A percentile compares a stretch with the other conserved stretches of the same genome.
These are phyloP conservation scores for Astragalus membranaceus DNA, from an alignment of 306 rosid genomes.

Conservation along the genomic window DNA sequence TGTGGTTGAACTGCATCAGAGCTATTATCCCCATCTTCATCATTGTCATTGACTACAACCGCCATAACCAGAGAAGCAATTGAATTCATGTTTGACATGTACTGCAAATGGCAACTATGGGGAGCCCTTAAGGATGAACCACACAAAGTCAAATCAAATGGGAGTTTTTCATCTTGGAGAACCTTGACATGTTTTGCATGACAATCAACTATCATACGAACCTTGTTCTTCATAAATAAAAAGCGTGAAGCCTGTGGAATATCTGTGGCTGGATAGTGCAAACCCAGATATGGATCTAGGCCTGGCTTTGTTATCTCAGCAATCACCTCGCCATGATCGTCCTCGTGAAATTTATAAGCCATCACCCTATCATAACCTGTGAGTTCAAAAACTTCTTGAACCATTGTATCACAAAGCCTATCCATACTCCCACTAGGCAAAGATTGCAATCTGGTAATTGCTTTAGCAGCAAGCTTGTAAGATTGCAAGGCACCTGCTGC, in stretches of 20 bases:
- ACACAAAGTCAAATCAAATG: conserved; percentile 69
- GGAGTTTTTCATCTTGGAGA: conserved; percentile 76
- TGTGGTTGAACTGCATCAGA: conserved; percentile 57
- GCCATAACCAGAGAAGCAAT: conserved; percentile 95
- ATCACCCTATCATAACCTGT: conserved; percentile 98
- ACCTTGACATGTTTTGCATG: conserved; percentile 69
- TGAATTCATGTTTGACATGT: conserved; percentile 85
- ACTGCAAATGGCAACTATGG: conserved; percentile 79
- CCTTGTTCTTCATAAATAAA: conserved; percentile 83
- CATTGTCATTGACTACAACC: conserved; percentile 81
- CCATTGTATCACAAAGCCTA: conserved; percentile 91
- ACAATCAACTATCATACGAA: conserved; percentile 95
- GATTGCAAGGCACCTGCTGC: conserved; percentile 94
- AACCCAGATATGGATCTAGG: conserved; percentile 78
- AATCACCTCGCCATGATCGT: conserved; percentile 92
- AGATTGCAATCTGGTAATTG: conserved; percentile 77
- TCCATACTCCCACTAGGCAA: conserved; percentile 90
- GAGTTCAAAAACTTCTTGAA: conserved; percentile 90
- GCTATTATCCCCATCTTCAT: conserved; percentile 54
- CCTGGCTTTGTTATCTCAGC: conserved; percentile 79
- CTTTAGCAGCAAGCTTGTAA: conserved; percentile 93
- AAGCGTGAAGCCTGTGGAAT: conserved; percentile 93
- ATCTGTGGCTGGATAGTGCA: conserved; percentile 96
- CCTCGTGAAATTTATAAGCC: conserved; percentile 98
- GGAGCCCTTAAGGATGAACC: conserved; percentile 95